Conservation (phyloP, 768 basidiomycete genomes). For the Phanerodontia chrysosporium region DNA sequence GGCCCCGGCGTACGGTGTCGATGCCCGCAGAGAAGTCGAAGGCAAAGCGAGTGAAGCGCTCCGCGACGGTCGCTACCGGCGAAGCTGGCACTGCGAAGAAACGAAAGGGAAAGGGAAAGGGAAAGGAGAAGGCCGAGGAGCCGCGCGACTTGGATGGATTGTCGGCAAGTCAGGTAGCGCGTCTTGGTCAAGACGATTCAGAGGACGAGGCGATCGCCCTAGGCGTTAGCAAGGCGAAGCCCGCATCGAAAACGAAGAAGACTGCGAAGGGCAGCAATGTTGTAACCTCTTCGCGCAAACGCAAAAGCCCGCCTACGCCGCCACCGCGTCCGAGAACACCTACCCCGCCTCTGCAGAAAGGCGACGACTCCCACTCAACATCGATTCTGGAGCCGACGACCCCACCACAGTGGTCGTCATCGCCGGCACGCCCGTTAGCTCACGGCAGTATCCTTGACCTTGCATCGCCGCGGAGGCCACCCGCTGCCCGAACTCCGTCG, state of each 20-base stretch:
- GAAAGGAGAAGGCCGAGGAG: neutral
- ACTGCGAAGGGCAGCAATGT: neutral
- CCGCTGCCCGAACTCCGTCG: neutral
- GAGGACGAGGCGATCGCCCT: slow-evolving; percentile 54
- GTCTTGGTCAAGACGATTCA: slow-evolving; percentile 46
- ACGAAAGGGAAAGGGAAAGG: neutral
- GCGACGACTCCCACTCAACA: neutral
- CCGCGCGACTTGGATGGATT: slow-evolving; percentile 9
- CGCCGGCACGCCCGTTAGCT: slow-evolving; percentile 1
- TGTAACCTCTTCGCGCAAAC: neutral
- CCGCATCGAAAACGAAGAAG: neutral
- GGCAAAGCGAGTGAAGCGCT: slow-evolving; percentile 32
- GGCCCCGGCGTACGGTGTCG: slow-evolving; percentile 45
- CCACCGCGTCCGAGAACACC: neutral
- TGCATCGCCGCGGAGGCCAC: neutral
- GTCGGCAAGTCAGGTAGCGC: slow-evolving; percentile 39
- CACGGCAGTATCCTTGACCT: neutral
- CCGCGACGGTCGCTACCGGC: slow-evolving; percentile 31
- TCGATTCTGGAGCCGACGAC: neutral
- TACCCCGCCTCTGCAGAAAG: neutral
- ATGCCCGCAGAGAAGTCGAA: slow-evolving; percentile 34
- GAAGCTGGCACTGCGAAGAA: neutral
- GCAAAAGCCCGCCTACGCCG: neutral
- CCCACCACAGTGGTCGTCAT: slow-evolving; percentile 12
- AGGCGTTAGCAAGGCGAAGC: slow-evolving; percentile 26